Evolutionary conservation across 2,329 filamentous ascomycete species (phyloP).

Genomic region (Colletotrichum chrysophilum): DNA sequence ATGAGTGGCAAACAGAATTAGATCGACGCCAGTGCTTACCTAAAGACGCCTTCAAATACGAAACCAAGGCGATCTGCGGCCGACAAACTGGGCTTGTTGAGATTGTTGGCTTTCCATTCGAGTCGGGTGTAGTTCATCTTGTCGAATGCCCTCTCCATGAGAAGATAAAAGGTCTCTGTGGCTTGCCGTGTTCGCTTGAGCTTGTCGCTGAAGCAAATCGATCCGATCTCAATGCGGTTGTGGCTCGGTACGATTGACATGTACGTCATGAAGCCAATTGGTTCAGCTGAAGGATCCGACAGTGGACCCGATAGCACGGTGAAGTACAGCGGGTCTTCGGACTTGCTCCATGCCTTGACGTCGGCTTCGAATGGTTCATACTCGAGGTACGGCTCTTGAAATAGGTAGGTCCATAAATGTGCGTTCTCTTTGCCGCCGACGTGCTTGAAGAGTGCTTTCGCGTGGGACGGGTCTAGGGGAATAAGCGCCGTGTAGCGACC

Average conservation of each 20-base stretch:
- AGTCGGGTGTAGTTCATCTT: slow-evolving; percentile 51
- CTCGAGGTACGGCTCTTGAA: slow-evolving; percentile 27
- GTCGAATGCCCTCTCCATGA: slow-evolving; percentile 59
- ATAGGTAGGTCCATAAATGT: slow-evolving; percentile 39
- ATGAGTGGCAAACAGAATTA: too few species aligned
- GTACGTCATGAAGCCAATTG: slow-evolving; percentile 47
- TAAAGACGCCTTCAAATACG: slow-evolving; percentile 62
- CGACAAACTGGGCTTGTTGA: slow-evolving; percentile 58
- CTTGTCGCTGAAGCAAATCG: slow-evolving; percentile 50
- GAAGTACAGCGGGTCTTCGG: slow-evolving; percentile 45
- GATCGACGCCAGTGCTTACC: slow-evolving; percentile 30
- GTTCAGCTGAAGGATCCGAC: slow-evolving; percentile 29
- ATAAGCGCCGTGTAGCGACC: slow-evolving; percentile 36
- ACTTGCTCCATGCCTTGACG: slow-evolving; percentile 18
- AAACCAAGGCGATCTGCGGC: slow-evolving; percentile 66
- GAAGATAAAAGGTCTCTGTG: slow-evolving; percentile 63
- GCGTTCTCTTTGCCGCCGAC: slow-evolving; percentile 35
- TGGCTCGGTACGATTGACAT: slow-evolving; percentile 53
- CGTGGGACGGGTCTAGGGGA: slow-evolving; percentile 30
- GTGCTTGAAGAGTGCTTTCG: slow-evolving; percentile 32
- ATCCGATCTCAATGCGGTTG: slow-evolving; percentile 62
- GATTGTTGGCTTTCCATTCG: slow-evolving; percentile 68
- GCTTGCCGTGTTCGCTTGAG: slow-evolving; percentile 60
- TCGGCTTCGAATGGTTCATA: slow-evolving; percentile 23
- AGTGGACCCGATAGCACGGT: slow-evolving; percentile 42